These are phyloP conservation scores for Perkinsus olseni DNA, from an alignment of 169 alveolate genomes.

Conservation along the genomic window DNA sequence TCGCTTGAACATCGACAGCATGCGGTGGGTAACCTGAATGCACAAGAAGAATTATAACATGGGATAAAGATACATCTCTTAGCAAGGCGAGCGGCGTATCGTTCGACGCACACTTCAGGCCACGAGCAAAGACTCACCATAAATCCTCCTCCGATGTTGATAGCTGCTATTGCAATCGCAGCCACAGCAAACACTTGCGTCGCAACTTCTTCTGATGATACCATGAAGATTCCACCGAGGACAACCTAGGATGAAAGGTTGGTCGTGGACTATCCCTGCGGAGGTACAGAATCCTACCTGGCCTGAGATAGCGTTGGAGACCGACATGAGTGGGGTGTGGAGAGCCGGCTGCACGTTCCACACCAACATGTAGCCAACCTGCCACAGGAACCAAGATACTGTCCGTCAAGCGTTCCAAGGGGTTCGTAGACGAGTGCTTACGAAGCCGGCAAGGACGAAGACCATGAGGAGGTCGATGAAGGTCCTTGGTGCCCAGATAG, in stretches of 20 bases:
- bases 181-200: background rate
- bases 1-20: background rate
- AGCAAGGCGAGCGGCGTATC: too few species aligned
- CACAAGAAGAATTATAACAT: too few species aligned
- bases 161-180: conserved; percentile 15
- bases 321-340: conserved; percentile 74
- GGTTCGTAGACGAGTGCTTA: background rate
- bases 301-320: background rate
- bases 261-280: background rate
- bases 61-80: too few species aligned
- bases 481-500: background rate
- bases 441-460: background rate
- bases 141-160: conserved; percentile 30
- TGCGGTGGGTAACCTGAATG: background rate
- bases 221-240: conserved; percentile 14
- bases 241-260: background rate
- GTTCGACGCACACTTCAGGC: too few species aligned
- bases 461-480: background rate
- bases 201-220: conserved; percentile 1
- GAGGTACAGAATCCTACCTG: background rate
- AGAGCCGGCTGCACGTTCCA: conserved; percentile 79
- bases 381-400: conserved; percentile 33
- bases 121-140: conserved; percentile 20
- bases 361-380: conserved; percentile 64
- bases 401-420: background rate